A percentile compares a stretch with the other conserved stretches of the same genome.
Conservation (phyloP, 768 basidiomycete species). For the Peribolospora baueri region DNA sequence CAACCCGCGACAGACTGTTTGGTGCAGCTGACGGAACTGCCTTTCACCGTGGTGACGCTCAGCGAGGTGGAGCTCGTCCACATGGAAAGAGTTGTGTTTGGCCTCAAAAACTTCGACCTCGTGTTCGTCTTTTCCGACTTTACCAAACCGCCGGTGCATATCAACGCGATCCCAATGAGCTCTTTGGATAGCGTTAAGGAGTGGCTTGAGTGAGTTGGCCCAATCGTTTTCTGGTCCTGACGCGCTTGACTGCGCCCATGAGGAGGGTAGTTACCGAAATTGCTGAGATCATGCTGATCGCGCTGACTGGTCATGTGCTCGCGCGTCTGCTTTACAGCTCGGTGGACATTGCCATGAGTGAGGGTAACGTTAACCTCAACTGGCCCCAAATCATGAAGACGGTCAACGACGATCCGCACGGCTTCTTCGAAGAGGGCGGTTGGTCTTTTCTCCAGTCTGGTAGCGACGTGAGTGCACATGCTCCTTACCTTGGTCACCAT, state of each 20-base stretch:
- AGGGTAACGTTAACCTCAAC: conserved; percentile 89
- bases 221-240: background rate
- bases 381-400: conserved; percentile 41
- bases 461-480: conserved; percentile 28
- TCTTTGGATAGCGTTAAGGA: conserved; percentile 95
- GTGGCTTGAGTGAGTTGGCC: conserved; percentile 66
- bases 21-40: conserved; percentile 79
- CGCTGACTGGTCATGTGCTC: background rate
- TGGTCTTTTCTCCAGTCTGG: conserved; percentile 65
- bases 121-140: conserved; percentile 96
- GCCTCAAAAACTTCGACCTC: conserved; percentile 86
- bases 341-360: conserved; percentile 84
- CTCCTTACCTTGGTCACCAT: conserved; percentile 37
- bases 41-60: conserved; percentile 85
- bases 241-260: background rate
- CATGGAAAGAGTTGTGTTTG: conserved; percentile 86
- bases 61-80: conserved; percentile 90
- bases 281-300: background rate
- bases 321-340: conserved; percentile 32
- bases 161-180: conserved; percentile 77
- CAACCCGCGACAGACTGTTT: conserved; percentile 94
- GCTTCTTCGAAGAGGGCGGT: conserved; percentile 89
- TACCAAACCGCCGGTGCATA: conserved; percentile 68
- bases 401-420: conserved; percentile 80
- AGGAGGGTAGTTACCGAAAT: too few species aligned